A percentile compares a stretch with the other conserved stretches of the same genome.
Evolutionary conservation across 768 basidiomycete species (phyloP).

Genomic region (Rhodotorula sphaerocarpa): DNA sequence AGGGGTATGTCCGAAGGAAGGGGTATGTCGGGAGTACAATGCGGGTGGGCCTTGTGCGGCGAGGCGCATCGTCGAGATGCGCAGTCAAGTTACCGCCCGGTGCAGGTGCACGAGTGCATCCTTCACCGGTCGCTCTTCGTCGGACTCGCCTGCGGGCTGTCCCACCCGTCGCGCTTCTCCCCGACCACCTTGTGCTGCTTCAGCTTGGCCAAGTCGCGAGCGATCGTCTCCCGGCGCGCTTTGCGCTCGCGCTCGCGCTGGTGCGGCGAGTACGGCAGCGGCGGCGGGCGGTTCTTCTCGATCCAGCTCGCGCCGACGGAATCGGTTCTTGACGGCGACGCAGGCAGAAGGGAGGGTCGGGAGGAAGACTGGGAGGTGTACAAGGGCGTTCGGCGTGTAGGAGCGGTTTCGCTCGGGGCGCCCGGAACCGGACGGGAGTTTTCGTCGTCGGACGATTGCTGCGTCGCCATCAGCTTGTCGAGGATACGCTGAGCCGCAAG

Average conservation of each 20-base stretch:
- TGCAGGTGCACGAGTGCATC: too few relatives aligned
- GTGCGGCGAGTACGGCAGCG: conserved; percentile 29
- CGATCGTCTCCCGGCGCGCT: conserved; percentile 33
- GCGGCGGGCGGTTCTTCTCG: conserved; percentile 7
- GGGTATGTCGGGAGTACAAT: too few relatives aligned
- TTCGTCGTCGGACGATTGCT: background rate
- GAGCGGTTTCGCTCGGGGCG: background rate
- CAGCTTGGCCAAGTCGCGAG: conserved; percentile 31
- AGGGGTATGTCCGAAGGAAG: too few relatives aligned
- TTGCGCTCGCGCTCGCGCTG: conserved; percentile 20
- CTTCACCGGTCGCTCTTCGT: too few relatives aligned
- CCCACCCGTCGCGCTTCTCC: conserved; percentile 13
- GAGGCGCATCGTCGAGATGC: too few relatives aligned
- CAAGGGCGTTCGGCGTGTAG: background rate
- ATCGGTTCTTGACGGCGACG: background rate
- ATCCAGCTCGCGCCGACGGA: background rate
- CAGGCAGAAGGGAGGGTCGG: background rate
- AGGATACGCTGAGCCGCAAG: conserved; percentile 16
- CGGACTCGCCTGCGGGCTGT: conserved; percentile 11
- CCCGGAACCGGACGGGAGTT: background rate
- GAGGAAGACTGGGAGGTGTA: background rate
- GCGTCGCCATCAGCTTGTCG: conserved; percentile 11
- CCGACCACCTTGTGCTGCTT: conserved; percentile 18
- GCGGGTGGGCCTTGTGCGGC: too few relatives aligned
- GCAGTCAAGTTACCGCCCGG: too few relatives aligned